A percentile compares a stretch with the other conserved stretches of the same genome.
phyloP scores from a whole-genome alignment of 768 basidiomycete genomes.

The Amanita rimosa region DNA sequence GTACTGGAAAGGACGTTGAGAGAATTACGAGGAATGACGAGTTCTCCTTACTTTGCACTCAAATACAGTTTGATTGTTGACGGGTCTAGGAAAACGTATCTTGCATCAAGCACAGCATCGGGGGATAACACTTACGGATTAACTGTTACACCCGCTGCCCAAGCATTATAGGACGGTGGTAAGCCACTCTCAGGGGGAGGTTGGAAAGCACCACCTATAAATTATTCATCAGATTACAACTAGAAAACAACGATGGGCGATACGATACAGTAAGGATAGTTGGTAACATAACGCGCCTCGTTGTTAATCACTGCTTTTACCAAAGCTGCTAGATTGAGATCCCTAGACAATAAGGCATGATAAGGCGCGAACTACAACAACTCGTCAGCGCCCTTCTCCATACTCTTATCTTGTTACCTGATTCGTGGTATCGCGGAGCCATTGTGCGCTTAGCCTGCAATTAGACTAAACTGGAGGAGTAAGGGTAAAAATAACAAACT shows the following conservation, averaged over 20 bases:
- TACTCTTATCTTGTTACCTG: conserved; percentile 33
- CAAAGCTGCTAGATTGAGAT: conserved; percentile 47
- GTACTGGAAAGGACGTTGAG: conserved; percentile 30
- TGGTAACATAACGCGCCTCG: conserved; percentile 60
- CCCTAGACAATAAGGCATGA: conserved; percentile 41
- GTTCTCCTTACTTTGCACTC: conserved; percentile 59
- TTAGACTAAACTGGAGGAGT: conserved; percentile 2
- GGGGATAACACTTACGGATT: conserved; percentile 48
- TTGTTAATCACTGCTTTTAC: conserved; percentile 80
- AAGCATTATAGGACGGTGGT: conserved; percentile 51
- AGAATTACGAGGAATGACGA: neutral
- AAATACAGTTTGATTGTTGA: conserved; percentile 60
- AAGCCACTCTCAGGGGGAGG: conserved; percentile 70
- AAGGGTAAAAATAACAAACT: conserved; percentile 32
- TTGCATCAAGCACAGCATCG: neutral
- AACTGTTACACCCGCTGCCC: conserved; percentile 57
- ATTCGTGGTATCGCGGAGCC: conserved; percentile 76
- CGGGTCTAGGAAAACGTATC: conserved; percentile 30
- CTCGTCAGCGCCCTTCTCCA: conserved; percentile 4
- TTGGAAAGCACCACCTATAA: conserved; percentile 58
- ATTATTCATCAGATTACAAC: neutral
- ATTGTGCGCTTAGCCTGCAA: conserved; percentile 47
- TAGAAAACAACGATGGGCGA: neutral
- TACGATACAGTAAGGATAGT: conserved; percentile 59
- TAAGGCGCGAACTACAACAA: conserved; percentile 57